Percentiles rank a stretch among this genome's conserved stretches.
phyloP scores from a whole-genome alignment of 768 basidiomycete species.

The Heimioporus sp. region DNA sequence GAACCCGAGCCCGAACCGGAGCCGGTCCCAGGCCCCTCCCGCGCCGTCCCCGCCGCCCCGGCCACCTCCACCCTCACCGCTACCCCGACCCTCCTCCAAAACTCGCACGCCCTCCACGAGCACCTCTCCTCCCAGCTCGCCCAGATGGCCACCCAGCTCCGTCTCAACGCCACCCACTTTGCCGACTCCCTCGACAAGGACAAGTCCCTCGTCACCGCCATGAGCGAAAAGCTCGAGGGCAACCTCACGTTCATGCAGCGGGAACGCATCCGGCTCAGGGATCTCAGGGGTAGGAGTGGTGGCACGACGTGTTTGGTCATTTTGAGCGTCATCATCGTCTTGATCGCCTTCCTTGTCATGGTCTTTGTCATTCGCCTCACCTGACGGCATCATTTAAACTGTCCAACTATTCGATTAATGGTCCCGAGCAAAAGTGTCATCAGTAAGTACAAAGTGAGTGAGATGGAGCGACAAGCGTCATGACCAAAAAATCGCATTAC shows the following conservation, averaged over 20 bases:
- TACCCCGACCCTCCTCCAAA: slow-evolving; percentile 44
- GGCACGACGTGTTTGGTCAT: slow-evolving; percentile 74
- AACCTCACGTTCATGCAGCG: slow-evolving; percentile 69
- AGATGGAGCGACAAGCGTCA: neutral
- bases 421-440: slow-evolving; percentile 10
- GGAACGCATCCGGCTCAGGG: slow-evolving; percentile 58
- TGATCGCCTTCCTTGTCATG: slow-evolving; percentile 68
- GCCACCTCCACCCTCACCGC: slow-evolving; percentile 35
- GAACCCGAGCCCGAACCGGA: slow-evolving; percentile 8
- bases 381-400: slow-evolving; percentile 19
- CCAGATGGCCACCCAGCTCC: slow-evolving; percentile 86
- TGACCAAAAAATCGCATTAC: slow-evolving; percentile 1
- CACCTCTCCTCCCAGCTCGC: slow-evolving; percentile 73
- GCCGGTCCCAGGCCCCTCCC: slow-evolving; percentile 13
- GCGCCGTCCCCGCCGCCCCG: slow-evolving; percentile 29
- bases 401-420: slow-evolving; percentile 9
- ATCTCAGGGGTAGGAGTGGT: slow-evolving; percentile 60
- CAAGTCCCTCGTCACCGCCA: slow-evolving; percentile 61
- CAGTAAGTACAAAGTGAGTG: slow-evolving; percentile 5
- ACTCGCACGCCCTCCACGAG: slow-evolving; percentile 66
- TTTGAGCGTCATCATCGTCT: slow-evolving; percentile 60
- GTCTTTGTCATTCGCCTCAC: slow-evolving; percentile 71
- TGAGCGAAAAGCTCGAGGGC: slow-evolving; percentile 70
- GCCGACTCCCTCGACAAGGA: slow-evolving; percentile 71
- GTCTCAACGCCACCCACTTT: slow-evolving; percentile 80